A percentile compares a stretch with the other conserved stretches of the same genome.
Conservation (phyloP, 495 filamentous ascomycete genomes). For the Astrothelium macrocarpum region DNA sequence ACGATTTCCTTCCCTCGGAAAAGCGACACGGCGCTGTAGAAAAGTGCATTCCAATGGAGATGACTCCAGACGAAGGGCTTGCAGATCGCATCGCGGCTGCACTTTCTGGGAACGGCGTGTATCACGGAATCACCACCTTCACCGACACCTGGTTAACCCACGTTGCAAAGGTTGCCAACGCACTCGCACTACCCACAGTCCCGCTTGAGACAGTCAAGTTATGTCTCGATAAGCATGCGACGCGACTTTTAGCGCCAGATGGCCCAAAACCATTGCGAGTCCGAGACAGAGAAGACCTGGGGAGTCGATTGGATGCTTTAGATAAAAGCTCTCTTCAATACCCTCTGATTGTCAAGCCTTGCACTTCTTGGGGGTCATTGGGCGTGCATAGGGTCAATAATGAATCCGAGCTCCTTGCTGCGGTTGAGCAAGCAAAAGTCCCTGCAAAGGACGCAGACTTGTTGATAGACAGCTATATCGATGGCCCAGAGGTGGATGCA, state of each 20-base stretch:
- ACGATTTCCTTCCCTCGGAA: no score
- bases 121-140: neutral
- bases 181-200: neutral
- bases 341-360: neutral
- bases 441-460: neutral
- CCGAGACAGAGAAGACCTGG: neutral
- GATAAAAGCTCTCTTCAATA: neutral
- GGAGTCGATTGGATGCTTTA: neutral
- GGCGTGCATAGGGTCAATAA: neutral
- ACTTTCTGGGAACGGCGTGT: neutral
- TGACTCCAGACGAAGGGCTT: neutral
- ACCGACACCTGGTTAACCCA: neutral
- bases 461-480: slow-evolving; percentile 16
- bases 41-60: neutral
- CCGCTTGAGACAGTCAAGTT: neutral
- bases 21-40: no score
- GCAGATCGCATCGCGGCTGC: neutral
- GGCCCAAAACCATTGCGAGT: neutral
- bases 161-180: neutral
- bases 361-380: neutral
- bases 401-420: neutral
- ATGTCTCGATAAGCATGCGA: neutral
- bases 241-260: neutral
- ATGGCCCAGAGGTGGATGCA: slow-evolving; percentile 45
- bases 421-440: neutral